A percentile compares a stretch with the other conserved stretches of the same genome.
Evolutionary conservation across 2,329 filamentous ascomycete genomes (phyloP).

Genomic region (Aspergillus novofumigatus): DNA sequence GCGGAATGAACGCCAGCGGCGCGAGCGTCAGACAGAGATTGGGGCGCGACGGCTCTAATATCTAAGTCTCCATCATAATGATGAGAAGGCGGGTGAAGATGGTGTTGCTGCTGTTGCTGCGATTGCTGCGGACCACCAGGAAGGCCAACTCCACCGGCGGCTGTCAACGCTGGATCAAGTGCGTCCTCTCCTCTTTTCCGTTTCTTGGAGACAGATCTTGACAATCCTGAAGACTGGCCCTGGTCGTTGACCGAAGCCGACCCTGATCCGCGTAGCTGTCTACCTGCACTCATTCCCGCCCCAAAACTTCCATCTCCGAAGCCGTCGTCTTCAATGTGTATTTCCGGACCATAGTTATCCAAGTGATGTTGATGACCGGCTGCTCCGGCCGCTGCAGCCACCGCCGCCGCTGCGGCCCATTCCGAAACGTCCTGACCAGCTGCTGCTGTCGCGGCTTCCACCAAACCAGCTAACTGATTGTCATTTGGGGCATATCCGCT

Average conservation of each 20-base stretch:
- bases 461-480: conserved; percentile 43
- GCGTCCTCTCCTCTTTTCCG: conserved; percentile 39
- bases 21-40: conserved; percentile 42
- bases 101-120: conserved; percentile 22
- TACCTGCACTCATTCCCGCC: conserved; percentile 20
- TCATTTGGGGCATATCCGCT: conserved; percentile 35
- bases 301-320: conserved; percentile 35
- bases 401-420: conserved; percentile 44
- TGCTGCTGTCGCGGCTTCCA: conserved; percentile 45
- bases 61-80: conserved; percentile 30
- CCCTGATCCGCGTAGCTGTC: conserved; percentile 25
- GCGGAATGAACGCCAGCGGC: conserved; percentile 51
- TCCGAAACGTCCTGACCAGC: conserved; percentile 38
- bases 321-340: conserved; percentile 38
- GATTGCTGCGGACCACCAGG: conserved; percentile 22
- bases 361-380: conserved; percentile 37
- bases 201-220: conserved; percentile 36
- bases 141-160: conserved; percentile 19
- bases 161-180: conserved; percentile 34
- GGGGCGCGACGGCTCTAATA: conserved; percentile 35
- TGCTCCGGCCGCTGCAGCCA: conserved; percentile 46
- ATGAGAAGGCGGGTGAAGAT: conserved; percentile 22
- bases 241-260: conserved; percentile 23
- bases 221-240: conserved; percentile 26
- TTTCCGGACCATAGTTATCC: conserved; percentile 36